These are phyloP conservation scores for Cicer pinnatifidum DNA, from an alignment of 306 rosid species.

Conservation along the genomic window DNA sequence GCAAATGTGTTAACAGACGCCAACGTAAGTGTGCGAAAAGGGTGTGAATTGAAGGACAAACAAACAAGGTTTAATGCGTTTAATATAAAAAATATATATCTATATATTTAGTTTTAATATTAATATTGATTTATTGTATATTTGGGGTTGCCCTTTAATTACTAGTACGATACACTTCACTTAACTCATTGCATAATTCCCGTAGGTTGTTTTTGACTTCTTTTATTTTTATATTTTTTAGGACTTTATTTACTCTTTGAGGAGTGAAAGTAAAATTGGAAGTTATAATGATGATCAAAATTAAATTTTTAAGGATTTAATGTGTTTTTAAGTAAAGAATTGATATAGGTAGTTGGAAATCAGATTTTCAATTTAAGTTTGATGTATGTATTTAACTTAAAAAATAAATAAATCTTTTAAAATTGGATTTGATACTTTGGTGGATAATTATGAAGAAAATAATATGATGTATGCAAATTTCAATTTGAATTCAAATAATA, in stretches of 20 bases:
- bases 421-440: background rate
- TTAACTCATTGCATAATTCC: background rate
- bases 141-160: background rate
- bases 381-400: too few relatives aligned
- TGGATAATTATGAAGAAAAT: background rate
- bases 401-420: background rate
- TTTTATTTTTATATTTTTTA: too few relatives aligned
- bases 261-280: background rate
- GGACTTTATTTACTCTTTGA: too few relatives aligned
- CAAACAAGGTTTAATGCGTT: constrained; percentile 8
- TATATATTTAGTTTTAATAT: too few relatives aligned
- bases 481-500: background rate
- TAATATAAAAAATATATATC: background rate
- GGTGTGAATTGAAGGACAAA: background rate
- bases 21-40: constrained; percentile 36
- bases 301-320: background rate
- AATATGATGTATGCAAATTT: background rate
- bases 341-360: background rate
- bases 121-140: background rate
- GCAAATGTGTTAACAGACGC: constrained; percentile 50
- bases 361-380: background rate
- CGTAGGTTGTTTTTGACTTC: background rate
- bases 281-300: background rate
- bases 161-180: background rate
- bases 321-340: background rate